Conservation (phyloP, 2,329 filamentous ascomycete species). For the Verticillium nubilum region DNA sequence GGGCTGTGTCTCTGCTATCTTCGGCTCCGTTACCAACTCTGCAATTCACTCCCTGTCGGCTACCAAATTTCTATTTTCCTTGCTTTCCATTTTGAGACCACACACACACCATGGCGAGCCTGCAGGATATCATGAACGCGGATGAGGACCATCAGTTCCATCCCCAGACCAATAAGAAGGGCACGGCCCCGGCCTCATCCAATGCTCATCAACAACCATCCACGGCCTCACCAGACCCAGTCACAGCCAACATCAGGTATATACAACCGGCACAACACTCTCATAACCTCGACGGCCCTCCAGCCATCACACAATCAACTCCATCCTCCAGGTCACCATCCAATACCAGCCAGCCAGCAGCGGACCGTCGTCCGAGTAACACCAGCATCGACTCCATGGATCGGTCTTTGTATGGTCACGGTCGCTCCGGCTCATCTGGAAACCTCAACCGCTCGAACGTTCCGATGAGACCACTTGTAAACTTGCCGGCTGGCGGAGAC, state of each 20-base stretch:
- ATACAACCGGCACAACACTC: slow-evolving; percentile 22
- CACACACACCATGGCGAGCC: slow-evolving; percentile 44
- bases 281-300: slow-evolving; percentile 19
- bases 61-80: slow-evolving; percentile 5
- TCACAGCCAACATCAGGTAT: slow-evolving; percentile 30
- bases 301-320: slow-evolving; percentile 23
- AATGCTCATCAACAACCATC: slow-evolving; percentile 25
- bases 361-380: slow-evolving; percentile 28
- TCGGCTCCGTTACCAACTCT: slow-evolving; percentile 3
- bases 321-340: slow-evolving; percentile 19
- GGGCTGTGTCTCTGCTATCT: slow-evolving; percentile 18
- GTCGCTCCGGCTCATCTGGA: slow-evolving; percentile 18
- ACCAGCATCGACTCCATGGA: slow-evolving; percentile 47
- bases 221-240: slow-evolving; percentile 22
- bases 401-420: slow-evolving; percentile 17
- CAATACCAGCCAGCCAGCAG: slow-evolving; percentile 1
- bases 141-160: slow-evolving; percentile 39
- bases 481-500: slow-evolving; percentile 24
- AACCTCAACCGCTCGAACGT: slow-evolving; percentile 16
- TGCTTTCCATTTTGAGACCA: slow-evolving; percentile 33
- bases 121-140: slow-evolving; percentile 53
- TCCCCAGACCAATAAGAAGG: slow-evolving; percentile 39
- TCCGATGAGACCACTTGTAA: slow-evolving; percentile 35
- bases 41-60: slow-evolving; percentile 4
- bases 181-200: slow-evolving; percentile 27